Base-by-base conservation (phyloP, 2,329 filamentous ascomycete genomes). In the Hymenoscyphus fructigenus region DNA sequence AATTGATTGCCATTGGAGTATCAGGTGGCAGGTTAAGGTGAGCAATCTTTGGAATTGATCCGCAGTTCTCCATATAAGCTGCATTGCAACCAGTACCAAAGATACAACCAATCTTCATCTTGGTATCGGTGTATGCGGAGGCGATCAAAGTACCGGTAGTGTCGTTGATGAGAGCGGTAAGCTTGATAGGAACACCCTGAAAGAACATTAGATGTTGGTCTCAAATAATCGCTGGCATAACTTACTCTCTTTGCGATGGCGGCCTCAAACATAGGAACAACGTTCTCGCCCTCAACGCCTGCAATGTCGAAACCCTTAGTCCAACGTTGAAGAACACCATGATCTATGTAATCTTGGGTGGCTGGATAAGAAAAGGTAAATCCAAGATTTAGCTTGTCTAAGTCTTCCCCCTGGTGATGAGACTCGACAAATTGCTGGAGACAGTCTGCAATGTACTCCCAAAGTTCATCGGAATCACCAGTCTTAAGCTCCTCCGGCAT, bases 61-160 rank as follows among this genome's bases (percentile, higher is more conserved):
- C 93, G 69, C 87, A 91, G 74, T 96, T 81, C 79, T 99, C 95
- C 91, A 99, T 96, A 82, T 99, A 99, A 47, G 95, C 95, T 50
- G 94, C 95, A 75, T 99, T 99, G 81, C 95, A 97, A 66, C 95
- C 95, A 14, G 95, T 99, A 73, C 95, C 95, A 74, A 99, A 99
- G 76, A 99, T 99, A 79, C 94, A 97, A 63, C 95, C 95, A 74
- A 98, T 95, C 80, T 88, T 93, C 86, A 97, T 96, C 71, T 89
- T 87, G 57, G 89, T 82, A 76, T 99, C 93, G n/a, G 94, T 98
- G 80, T 99, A 99, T 34, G 92, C 90, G 29, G 94, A 98, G 67
- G 95, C 95, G 74, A 99, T 96, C 74, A 99, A 83, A 36, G 95
- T 99, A 73, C 95, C 95, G 20, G 94, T 98, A 58, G 95, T 99